Evolutionary conservation across 352 stramenopile genomes (phyloP).

Genomic region (Aphanomyces cochlioides): DNA sequence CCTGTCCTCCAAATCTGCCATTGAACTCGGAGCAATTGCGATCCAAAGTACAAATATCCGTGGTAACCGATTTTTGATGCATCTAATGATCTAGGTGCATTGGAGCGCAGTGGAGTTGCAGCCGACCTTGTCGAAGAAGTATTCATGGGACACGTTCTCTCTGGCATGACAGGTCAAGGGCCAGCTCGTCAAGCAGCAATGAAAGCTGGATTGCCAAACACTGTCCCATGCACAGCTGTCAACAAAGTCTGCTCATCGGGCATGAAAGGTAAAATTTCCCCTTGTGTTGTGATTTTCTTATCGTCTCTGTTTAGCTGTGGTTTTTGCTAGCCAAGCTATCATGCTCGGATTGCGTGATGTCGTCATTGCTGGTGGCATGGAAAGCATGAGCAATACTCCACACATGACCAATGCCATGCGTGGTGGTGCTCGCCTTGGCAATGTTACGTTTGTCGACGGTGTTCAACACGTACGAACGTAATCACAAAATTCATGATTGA

Average conservation of each 20-base stretch:
- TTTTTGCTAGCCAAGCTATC: slow-evolving; percentile 84
- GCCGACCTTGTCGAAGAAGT: slow-evolving; percentile 91
- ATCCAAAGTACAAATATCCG: slow-evolving; percentile 53
- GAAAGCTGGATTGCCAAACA: slow-evolving; percentile 53
- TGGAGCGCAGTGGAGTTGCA: slow-evolving; percentile 67
- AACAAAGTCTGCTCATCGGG: slow-evolving; percentile 98
- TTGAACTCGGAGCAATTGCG: slow-evolving; percentile 91
- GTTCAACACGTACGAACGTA: slow-evolving; percentile 46
- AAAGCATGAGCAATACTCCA: slow-evolving; percentile 95
- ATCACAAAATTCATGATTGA: not conserved
- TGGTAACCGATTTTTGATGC: not conserved
- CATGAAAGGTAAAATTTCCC: slow-evolving; percentile 70
- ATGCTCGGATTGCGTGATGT: slow-evolving; percentile 73
- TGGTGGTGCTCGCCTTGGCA: slow-evolving; percentile 75
- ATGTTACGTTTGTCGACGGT: slow-evolving; percentile 86
- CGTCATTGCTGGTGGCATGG: slow-evolving; percentile 89
- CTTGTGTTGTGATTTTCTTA: not conserved
- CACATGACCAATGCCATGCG: slow-evolving; percentile 82
- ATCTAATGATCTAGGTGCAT: slow-evolving; percentile 37
- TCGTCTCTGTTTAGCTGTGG: slow-evolving; percentile 44
- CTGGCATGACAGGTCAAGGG: slow-evolving; percentile 94
- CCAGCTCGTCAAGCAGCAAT: slow-evolving; percentile 92
- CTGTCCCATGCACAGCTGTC: slow-evolving; percentile 95
- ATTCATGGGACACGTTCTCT: slow-evolving; percentile 97
- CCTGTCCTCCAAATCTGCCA: slow-evolving; percentile 82